Percentiles rank a stretch among this genome's conserved stretches.
phyloP scores from a whole-genome alignment of 2,329 filamentous ascomycete genomes.

The Fusarium austroafricanum region DNA sequence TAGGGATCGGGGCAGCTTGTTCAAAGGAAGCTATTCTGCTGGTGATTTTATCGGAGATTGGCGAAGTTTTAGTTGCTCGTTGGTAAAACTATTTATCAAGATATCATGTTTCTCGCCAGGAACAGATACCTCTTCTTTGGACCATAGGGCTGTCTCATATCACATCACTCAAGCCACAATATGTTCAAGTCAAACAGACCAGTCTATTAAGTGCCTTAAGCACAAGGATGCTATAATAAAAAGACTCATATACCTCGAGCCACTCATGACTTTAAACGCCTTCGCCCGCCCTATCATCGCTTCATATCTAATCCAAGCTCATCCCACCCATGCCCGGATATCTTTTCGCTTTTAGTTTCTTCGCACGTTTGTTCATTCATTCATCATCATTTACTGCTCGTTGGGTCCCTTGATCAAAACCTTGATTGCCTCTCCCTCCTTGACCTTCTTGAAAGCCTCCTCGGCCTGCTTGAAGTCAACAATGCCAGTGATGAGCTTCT shows the following conservation, averaged over 20 bases:
- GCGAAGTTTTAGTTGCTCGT: background rate
- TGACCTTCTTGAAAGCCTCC: constrained; percentile 87
- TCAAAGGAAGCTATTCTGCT: background rate
- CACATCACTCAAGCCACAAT: background rate
- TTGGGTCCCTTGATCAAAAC: constrained; percentile 75
- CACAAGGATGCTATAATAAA: constrained; percentile 10
- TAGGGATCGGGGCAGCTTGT: background rate
- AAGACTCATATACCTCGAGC: constrained; percentile 10
- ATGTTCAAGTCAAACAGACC: constrained; percentile 13
- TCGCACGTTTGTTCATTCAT: constrained; percentile 18
- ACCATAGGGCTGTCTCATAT: too few species aligned
- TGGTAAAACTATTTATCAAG: too few species aligned
- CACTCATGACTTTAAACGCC: constrained; percentile 28
- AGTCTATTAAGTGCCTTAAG: constrained; percentile 11
- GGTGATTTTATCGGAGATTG: background rate
- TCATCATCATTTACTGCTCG: constrained; percentile 57
- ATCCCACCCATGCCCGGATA: background rate
- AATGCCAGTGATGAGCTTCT: constrained; percentile 81
- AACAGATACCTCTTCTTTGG: too few species aligned
- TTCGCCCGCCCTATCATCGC: constrained; percentile 7
- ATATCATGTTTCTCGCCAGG: too few species aligned
- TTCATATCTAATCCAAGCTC: constrained; percentile 5
- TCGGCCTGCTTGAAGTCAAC: constrained; percentile 87
- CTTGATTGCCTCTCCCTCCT: constrained; percentile 82
- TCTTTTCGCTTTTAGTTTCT: constrained; percentile 8